These are phyloP conservation scores for Sordariomycetes sp. DNA, from an alignment of 2,329 filamentous ascomycete genomes.

Conservation along the genomic window DNA sequence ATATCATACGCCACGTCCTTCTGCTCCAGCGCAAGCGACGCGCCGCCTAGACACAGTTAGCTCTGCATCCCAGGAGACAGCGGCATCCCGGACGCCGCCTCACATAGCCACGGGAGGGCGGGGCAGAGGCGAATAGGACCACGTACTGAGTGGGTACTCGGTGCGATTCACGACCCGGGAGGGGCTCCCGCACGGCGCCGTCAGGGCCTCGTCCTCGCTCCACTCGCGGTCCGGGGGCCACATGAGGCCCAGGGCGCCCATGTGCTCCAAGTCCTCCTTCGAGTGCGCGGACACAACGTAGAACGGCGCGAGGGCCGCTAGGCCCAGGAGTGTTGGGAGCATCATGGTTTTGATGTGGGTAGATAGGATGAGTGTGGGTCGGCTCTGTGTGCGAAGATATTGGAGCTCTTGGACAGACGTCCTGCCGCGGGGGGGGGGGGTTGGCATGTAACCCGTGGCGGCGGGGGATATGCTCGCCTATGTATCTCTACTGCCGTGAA, in stretches of 20 bases:
- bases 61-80: no score
- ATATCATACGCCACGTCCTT: slow-evolving; percentile 41
- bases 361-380: not conserved
- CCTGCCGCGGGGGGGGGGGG: no score
- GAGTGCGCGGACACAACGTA: not conserved
- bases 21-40: not conserved
- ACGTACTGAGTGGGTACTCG: slow-evolving; percentile 39
- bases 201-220: slow-evolving; percentile 39
- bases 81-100: no score
- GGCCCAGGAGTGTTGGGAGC: not conserved
- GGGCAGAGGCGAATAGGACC: not conserved
- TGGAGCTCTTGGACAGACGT: no score
- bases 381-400: not conserved
- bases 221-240: slow-evolving; percentile 46
- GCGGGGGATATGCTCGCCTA: no score
- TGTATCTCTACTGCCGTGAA: no score
- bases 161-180: slow-evolving; percentile 34
- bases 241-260: slow-evolving; percentile 46
- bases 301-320: not conserved
- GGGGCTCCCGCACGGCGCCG: slow-evolving; percentile 40
- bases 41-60: not conserved
- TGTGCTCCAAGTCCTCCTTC: slow-evolving; percentile 12
- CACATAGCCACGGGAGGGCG: no score
- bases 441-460: no score
- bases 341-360: not conserved